A percentile compares a stretch with the other conserved stretches of the same genome.
Conservation (phyloP, 192 early-diverging fungal species). For the Coemansia sp. region DNA sequence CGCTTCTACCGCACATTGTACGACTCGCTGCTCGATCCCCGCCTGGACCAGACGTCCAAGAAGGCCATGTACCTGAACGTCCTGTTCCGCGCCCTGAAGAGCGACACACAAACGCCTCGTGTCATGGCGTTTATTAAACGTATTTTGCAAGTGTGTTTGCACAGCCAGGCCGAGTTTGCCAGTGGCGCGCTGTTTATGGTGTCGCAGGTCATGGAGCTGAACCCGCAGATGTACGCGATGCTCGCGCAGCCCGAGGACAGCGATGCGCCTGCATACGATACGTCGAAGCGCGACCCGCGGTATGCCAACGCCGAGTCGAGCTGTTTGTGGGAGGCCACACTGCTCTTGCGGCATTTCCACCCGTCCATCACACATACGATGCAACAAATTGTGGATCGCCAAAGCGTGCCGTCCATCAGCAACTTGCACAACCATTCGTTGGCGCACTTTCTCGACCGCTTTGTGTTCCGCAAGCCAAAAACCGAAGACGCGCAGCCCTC, state of each 20-base stretch:
- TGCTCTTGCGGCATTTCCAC: conserved; percentile 83
- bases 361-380: conserved; percentile 87
- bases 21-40: conserved; percentile 80
- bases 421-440: conserved; percentile 90
- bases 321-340: conserved; percentile 88
- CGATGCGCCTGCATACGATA: conserved; percentile 61
- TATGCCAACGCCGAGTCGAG: conserved; percentile 76
- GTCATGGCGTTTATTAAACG: conserved; percentile 88
- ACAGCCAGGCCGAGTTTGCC: conserved; percentile 77
- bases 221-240: conserved; percentile 58
- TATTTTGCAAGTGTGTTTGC: conserved; percentile 71
- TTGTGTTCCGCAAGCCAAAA: conserved; percentile 95
- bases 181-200: conserved; percentile 83
- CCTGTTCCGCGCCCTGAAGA: conserved; percentile 76
- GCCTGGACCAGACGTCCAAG: conserved; percentile 73
- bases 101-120: conserved; percentile 65
- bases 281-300: conserved; percentile 81
- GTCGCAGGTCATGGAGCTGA: conserved; percentile 60
- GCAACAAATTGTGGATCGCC: conserved; percentile 63
- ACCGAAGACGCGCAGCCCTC: conserved; percentile 55
- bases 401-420: conserved; percentile 60
- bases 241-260: conserved; percentile 50
- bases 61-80: conserved; percentile 94
- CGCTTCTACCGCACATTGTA: conserved; percentile 91
- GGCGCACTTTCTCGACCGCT: conserved; percentile 89